These are phyloP conservation scores for Cladophialophora exuberans DNA, from an alignment of 2,329 filamentous ascomycete genomes.

Conservation along the genomic window DNA sequence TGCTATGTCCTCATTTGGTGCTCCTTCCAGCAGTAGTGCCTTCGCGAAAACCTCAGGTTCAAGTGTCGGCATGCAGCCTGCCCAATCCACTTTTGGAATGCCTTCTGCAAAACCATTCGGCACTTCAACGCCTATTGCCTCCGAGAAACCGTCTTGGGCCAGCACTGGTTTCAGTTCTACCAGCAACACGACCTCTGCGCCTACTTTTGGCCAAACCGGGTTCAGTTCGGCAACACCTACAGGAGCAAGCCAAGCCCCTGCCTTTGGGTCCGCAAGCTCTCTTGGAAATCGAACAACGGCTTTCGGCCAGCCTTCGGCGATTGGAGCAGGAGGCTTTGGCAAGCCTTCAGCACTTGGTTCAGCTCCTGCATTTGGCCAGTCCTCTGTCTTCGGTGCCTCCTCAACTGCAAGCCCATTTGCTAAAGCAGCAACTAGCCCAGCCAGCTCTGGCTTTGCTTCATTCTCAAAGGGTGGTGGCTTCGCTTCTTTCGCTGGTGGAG, in stretches of 20 bases:
- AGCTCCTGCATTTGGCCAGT: constrained; percentile 29
- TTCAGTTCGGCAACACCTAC: constrained; percentile 42
- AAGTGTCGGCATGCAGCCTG: constrained; percentile 19
- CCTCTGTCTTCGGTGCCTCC: constrained; percentile 16
- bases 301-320: constrained; percentile 39
- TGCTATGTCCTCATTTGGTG: constrained; percentile 17
- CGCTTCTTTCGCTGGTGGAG: constrained; percentile 26
- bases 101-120: constrained; percentile 28
- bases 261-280: constrained; percentile 43
- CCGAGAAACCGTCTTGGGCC: constrained; percentile 35
- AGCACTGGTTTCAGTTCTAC: constrained; percentile 32
- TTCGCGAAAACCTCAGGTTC: constrained; percentile 42
- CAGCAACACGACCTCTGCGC: constrained; percentile 6
- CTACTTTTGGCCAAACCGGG: constrained; percentile 32
- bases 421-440: constrained; percentile 12
- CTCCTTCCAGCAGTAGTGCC: constrained; percentile 30
- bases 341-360: constrained; percentile 17
- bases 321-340: constrained; percentile 2
- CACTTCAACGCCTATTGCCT: constrained; percentile 36
- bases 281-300: constrained; percentile 37
- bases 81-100: constrained; percentile 30
- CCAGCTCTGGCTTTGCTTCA: constrained; percentile 34
- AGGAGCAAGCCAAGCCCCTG: constrained; percentile 28
- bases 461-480: constrained; percentile 35
- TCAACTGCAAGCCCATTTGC: constrained; percentile 28